Evolutionary conservation across 805 yeast genomes (phyloP).

Genomic region (Hanseniaspora mollemarum): DNA sequence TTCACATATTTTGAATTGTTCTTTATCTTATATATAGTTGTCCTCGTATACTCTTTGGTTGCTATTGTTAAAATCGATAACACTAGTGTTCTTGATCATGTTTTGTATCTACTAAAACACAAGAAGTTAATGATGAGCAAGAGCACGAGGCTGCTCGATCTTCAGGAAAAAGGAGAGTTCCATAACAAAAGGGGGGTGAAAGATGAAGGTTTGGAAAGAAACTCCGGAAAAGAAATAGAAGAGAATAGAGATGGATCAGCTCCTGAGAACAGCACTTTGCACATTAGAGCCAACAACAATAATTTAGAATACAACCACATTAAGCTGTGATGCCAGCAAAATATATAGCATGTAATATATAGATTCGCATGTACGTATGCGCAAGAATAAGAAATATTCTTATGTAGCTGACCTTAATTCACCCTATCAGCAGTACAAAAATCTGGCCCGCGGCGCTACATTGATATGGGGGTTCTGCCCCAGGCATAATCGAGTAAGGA

Average conservation of each 20-base stretch:
- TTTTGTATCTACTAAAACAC: neutral
- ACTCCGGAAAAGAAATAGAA: neutral
- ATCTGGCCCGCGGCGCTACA: too few species aligned
- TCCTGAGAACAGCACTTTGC: neutral
- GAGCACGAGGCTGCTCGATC: neutral
- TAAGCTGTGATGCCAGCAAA: neutral
- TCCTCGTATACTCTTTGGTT: conserved; percentile 6
- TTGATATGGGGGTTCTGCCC: too few species aligned
- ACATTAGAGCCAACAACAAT: neutral
- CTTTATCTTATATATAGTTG: conserved; percentile 19
- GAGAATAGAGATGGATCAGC: neutral
- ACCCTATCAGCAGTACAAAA: too few species aligned
- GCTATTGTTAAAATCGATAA: neutral
- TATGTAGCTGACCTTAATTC: too few species aligned
- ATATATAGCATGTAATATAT: neutral
- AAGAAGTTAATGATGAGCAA: neutral
- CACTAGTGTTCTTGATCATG: neutral
- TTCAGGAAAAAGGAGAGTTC: conserved; percentile 15
- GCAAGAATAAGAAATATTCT: too few species aligned
- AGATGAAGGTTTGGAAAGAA: neutral
- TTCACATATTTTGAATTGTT: conserved; percentile 22
- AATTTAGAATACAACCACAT: conserved; percentile 10
- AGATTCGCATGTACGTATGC: too few species aligned
- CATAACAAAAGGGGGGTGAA: neutral
- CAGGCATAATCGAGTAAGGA: too few species aligned